Percentiles rank a stretch among this genome's conserved stretches.
Conservation (phyloP, 75 land plant species). For the Cupressus sempervirens region DNA sequence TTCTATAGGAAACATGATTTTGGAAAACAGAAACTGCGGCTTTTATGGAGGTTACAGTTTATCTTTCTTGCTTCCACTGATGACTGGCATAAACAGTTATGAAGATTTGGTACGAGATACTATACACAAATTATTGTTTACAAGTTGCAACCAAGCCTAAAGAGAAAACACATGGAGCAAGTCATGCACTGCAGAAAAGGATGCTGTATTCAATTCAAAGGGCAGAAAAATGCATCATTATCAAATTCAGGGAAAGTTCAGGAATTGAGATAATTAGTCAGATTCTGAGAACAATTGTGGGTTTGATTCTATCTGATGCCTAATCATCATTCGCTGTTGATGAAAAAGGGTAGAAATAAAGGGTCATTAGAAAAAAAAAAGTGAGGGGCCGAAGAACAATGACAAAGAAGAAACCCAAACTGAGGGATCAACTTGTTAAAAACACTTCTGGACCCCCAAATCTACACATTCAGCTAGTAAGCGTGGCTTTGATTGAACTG, state of each 20-base stretch:
- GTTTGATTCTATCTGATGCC: neutral
- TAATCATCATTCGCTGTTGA: neutral
- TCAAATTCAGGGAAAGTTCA: neutral
- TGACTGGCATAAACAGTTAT: neutral
- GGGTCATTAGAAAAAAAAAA: neutral
- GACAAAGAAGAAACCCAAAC: neutral
- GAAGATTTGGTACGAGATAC: neutral
- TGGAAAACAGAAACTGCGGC: neutral
- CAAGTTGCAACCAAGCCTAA: neutral
- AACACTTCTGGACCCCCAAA: neutral
- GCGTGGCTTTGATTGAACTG: neutral
- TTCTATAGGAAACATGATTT: neutral
- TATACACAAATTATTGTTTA: neutral
- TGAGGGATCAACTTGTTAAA: neutral
- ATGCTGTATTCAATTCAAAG: neutral
- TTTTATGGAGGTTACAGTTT: neutral
- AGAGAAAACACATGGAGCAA: neutral
- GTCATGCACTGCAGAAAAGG: neutral
- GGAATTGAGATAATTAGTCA: neutral
- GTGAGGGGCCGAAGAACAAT: neutral
- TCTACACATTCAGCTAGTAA: neutral
- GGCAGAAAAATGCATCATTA: neutral
- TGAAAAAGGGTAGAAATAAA: neutral
- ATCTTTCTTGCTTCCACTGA: neutral
- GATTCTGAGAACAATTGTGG: neutral